Evolutionary conservation across 2,329 filamentous ascomycete species (phyloP), one percentile per base, ranked within the genome.

Genomic region (Fusarium nanum): DNA sequence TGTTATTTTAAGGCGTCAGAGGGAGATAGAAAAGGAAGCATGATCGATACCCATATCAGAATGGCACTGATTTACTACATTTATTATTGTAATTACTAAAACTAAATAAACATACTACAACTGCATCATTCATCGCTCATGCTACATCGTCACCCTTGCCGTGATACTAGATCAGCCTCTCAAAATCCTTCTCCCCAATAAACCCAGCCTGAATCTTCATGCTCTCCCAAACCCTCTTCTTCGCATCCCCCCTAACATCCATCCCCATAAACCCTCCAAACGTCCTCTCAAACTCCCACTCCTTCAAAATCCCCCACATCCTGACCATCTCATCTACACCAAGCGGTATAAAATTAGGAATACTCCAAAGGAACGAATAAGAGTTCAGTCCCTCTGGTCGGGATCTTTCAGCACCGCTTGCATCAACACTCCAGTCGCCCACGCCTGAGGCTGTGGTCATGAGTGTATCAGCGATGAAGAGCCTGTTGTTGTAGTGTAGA

Each of bases 401-500:
- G 16, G 70, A 46, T 6, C 83, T 76, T 42, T 76, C 57, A 0
- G 57, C 72, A 2, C 83, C 82, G 12, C 81, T 20, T 11, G 73
- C 76, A 54, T 87, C 83, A 12, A 77, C 76, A 1, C 78, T 77
- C 84, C 85, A 88, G n/a, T 66, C 69, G 1, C 78, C 78, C 6
- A 86, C 62, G 0, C 86, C 87, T 6, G 85, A 84, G 0, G 92
- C 91, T 6, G 91, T 91, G 25, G 89, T 92, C 69, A 93, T 84
- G 49, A 96, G 85, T 5, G 91, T 93, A 79, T 97, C 93, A 8
- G 93, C 92, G 60, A 94, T 85, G 63, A 95, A 85, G n/a, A 96
- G 79, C 49, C 84, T 85, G 2, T 80, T 79, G 20, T 85, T 84
- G 78, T 87, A 92, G 25, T 91, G 84, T 64, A 92, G 76, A 5